Evolutionary conservation across 169 alveolate genomes (phyloP).

Genomic region (Plasmodium ovale): DNA sequence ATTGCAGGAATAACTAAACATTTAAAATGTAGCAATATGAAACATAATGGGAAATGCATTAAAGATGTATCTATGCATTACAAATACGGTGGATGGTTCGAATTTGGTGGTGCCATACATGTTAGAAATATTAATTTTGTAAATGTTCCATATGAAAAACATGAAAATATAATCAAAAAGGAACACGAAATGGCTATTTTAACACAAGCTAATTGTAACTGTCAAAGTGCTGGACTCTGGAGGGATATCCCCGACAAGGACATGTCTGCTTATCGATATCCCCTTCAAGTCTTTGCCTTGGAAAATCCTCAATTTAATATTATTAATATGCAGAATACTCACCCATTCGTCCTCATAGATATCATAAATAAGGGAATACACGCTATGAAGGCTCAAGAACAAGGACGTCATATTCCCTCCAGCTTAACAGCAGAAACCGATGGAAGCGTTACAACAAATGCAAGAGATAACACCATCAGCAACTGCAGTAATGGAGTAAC

Average conservation of each 20-base stretch:
- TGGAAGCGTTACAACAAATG: too few relatives aligned
- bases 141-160: constrained; percentile 14
- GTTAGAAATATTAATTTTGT: constrained; percentile 30
- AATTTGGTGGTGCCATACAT: constrained; percentile 53
- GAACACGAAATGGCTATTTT: constrained; percentile 35
- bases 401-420: too few relatives aligned
- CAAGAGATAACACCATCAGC: too few relatives aligned
- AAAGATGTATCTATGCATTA: constrained; percentile 53
- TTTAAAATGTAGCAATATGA: constrained; percentile 18
- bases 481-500: too few relatives aligned
- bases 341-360: constrained; percentile 37
- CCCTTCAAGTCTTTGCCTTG: constrained; percentile 32
- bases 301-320: constrained; percentile 53
- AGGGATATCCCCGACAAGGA: constrained; percentile 51
- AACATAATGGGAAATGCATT: not conserved
- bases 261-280: constrained; percentile 39
- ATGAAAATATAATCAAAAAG: constrained; percentile 33
- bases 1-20: constrained; percentile 70
- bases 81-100: constrained; percentile 76
- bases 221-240: constrained; percentile 43
- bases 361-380: constrained; percentile 44
- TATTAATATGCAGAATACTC: constrained; percentile 25
- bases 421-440: too few relatives aligned
- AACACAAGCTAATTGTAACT: constrained; percentile 42
- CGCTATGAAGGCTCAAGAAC: constrained; percentile 2